A percentile compares a stretch with the other conserved stretches of the same genome.
Evolutionary conservation across 352 stramenopile genomes (phyloP).

Genomic region (Globisporangium paroecandrum): DNA sequence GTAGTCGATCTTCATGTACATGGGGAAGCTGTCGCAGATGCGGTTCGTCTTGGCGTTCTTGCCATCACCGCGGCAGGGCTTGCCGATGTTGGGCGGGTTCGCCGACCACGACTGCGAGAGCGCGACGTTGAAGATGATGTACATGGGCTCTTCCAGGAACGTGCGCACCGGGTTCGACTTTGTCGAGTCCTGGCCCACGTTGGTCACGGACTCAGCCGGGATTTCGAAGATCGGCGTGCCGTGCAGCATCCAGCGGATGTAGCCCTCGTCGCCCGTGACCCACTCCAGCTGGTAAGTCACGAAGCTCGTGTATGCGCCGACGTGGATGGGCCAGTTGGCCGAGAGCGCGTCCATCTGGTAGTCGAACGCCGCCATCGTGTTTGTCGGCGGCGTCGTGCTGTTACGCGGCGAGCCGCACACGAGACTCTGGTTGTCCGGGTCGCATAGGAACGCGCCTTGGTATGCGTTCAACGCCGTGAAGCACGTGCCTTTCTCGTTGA

Average conservation of each 20-base stretch:
- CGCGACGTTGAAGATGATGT: conserved; percentile 94
- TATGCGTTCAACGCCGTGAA: conserved; percentile 63
- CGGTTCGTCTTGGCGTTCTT: conserved; percentile 41
- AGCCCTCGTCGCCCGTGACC: conserved; percentile 60
- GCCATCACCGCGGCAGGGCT: conserved; percentile 57
- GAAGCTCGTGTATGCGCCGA: conserved; percentile 61
- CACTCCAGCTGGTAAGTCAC: conserved; percentile 67
- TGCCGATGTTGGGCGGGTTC: conserved; percentile 49
- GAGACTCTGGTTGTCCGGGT: conserved; percentile 57
- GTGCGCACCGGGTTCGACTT: conserved; percentile 51
- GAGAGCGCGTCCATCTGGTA: conserved; percentile 81
- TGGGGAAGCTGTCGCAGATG: conserved; percentile 77
- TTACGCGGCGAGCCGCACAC: conserved; percentile 45
- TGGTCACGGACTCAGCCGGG: conserved; percentile 45
- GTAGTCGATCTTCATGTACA: conserved; percentile 88
- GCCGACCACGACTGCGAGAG: conserved; percentile 85
- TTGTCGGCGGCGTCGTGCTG: conserved; percentile 40
- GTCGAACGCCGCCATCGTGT: conserved; percentile 54
- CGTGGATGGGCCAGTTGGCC: conserved; percentile 63
- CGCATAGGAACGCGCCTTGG: conserved; percentile 57
- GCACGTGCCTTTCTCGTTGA: conserved; percentile 66
- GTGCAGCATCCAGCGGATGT: conserved; percentile 65
- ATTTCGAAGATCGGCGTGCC: conserved; percentile 71
- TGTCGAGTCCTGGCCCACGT: conserved; percentile 35
- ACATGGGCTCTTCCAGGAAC: conserved; percentile 88